These are phyloP conservation scores for Penicillium sp. DNA, from an alignment of 2,329 filamentous ascomycete genomes.

Conservation along the genomic window DNA sequence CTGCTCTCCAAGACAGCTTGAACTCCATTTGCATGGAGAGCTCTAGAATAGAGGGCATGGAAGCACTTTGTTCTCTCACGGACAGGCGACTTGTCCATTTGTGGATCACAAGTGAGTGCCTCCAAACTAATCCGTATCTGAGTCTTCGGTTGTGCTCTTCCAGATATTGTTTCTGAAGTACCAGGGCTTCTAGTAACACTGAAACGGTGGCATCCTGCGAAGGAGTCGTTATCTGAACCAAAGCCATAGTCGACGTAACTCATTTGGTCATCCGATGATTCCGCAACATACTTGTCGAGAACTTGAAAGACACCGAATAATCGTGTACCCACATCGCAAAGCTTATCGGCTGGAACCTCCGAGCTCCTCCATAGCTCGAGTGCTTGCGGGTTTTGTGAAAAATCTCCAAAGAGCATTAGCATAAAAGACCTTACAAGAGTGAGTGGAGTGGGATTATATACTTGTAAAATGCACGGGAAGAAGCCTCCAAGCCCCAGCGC, in stretches of 20 bases:
- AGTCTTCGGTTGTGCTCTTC: neutral
- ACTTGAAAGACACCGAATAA: slow-evolving; percentile 7
- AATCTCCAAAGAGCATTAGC: neutral
- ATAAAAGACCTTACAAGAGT: neutral
- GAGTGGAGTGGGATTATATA: neutral
- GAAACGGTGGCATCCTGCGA: slow-evolving; percentile 4
- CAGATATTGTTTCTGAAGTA: neutral
- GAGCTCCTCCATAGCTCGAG: neutral
- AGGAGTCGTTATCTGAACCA: neutral
- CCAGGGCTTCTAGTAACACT: neutral
- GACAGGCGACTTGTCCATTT: slow-evolving; percentile 8
- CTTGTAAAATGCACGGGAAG: slow-evolving; percentile 5
- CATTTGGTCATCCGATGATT: neutral
- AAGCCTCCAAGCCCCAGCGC: slow-evolving; percentile 1
- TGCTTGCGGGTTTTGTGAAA: neutral
- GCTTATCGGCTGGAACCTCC: slow-evolving; percentile 13
- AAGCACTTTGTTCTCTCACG: neutral
- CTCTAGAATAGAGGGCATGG: slow-evolving; percentile 8
- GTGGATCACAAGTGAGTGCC: slow-evolving; percentile 24
- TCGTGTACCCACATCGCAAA: slow-evolving; percentile 13
- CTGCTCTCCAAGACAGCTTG: slow-evolving; percentile 5
- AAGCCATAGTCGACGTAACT: slow-evolving; percentile 9
- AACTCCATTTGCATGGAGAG: slow-evolving; percentile 9
- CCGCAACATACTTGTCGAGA: neutral
- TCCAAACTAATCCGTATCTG: slow-evolving; percentile 20